phyloP scores from a whole-genome alignment of 345 rosid genomes.

The Turritis glabra region DNA sequence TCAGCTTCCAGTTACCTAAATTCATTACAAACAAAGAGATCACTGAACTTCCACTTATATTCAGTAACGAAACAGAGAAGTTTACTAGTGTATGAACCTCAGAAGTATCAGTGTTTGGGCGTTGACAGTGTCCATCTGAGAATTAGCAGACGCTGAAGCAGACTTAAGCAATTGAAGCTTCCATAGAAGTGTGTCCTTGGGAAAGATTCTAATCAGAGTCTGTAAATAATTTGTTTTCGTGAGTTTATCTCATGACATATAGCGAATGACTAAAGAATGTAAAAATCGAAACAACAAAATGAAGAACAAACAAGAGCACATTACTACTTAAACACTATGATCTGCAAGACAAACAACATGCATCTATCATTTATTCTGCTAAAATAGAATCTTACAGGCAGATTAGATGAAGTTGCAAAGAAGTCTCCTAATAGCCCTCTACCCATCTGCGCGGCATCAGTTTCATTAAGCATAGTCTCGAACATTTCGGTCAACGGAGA shows the following conservation, averaged over 20 bases:
- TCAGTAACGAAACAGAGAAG: slow-evolving; percentile 11
- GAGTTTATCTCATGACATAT: slow-evolving; percentile 4
- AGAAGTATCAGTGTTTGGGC: slow-evolving; percentile 64
- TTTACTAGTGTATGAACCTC: slow-evolving; percentile 45
- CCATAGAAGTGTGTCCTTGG: slow-evolving; percentile 52
- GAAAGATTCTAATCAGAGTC: slow-evolving; percentile 51
- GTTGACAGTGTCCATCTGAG: slow-evolving; percentile 52
- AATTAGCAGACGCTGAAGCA: slow-evolving; percentile 58
- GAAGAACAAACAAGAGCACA: not conserved
- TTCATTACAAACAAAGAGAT: not conserved
- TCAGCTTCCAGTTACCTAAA: not conserved
- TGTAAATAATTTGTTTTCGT: slow-evolving; percentile 34
- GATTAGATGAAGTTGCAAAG: slow-evolving; percentile 34
- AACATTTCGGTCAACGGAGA: slow-evolving; percentile 36
- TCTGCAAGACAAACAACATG: not conserved
- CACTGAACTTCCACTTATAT: not conserved
- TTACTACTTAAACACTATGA: no score
- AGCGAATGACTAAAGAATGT: not conserved
- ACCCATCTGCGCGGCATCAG: slow-evolving; percentile 25
- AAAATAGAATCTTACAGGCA: slow-evolving; percentile 42
- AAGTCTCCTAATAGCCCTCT: slow-evolving; percentile 38
- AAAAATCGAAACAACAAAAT: not conserved
- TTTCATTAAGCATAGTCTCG: slow-evolving; percentile 39
- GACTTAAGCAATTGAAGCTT: slow-evolving; percentile 65
- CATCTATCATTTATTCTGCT: not conserved